Evolutionary conservation across 73 alveolate genomes (phyloP).

Genomic region (Uronychia setigera): DNA sequence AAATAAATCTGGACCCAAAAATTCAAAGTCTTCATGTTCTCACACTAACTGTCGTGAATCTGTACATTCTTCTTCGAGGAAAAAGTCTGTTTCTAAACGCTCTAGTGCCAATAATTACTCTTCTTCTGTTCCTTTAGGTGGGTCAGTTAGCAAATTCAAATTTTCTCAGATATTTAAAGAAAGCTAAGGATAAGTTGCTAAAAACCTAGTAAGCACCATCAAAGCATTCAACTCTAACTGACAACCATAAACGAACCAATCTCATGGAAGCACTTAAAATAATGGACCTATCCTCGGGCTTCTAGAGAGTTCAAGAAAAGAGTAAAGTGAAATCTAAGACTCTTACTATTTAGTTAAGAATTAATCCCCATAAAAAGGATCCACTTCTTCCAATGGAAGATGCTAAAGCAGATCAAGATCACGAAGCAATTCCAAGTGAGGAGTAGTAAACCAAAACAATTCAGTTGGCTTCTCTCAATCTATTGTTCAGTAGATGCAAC

Average conservation of each 20-base stretch:
- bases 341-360: background rate
- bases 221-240: background rate
- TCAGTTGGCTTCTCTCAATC: too few species aligned
- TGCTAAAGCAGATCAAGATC: background rate
- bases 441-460: too few species aligned
- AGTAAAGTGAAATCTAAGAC: background rate
- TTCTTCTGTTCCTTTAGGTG: too few species aligned
- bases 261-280: too few species aligned
- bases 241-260: too few species aligned
- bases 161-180: background rate
- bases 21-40: background rate
- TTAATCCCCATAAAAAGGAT: background rate
- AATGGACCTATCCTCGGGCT: background rate
- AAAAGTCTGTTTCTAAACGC: background rate
- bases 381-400: background rate
- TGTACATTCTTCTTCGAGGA: background rate
- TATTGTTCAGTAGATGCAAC: too few species aligned
- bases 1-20: background rate
- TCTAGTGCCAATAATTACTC: background rate
- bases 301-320: background rate
- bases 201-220: background rate
- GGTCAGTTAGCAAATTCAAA: too few species aligned
- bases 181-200: too few species aligned
- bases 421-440: background rate
- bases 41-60: background rate